Base-by-base conservation (phyloP, 768 basidiomycete species). In the Cyathus striatus region DNA sequence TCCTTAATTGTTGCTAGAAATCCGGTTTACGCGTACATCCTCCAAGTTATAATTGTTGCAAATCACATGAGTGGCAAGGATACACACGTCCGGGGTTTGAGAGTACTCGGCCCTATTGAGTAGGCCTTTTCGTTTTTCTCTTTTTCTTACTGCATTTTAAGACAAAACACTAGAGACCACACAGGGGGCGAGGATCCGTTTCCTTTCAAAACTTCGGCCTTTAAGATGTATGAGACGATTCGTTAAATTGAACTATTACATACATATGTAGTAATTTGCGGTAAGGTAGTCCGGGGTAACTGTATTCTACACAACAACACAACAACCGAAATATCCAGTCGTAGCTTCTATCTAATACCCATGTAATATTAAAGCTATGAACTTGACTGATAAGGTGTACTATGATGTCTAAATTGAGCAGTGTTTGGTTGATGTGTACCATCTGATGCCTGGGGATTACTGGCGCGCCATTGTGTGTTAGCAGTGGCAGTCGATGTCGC, bases 41-140 rank as follows among this genome's bases (percentile, higher is more conserved):
- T 99, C 2, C 92, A 98, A 60, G 73, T 98, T 33, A 84, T 94
- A 45, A 78, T 99, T 38, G 72, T 92, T 12, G 82, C 86, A 17
- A 99, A 98, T 58, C 93, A 98, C 58, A 86, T 96, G 84, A 97
- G 94, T 53, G 96, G 96, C 5, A 98, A 98, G 59, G 96, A 99
- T 63, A 98, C 96, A 6, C 96, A 99, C 65, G 89, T 99, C 14
- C 81, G 96, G 10, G 94, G 95, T 3, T 63, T 98, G 30, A 81
- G 75, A 25, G 75, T 97, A n/a, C 78, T 91, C 42, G 95, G 92
- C 0, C 88, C 91, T 2, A 62, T 81, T 5, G 86, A 86, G 94
- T 94, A 58, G 41, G 61, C 56, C 38, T 39, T 23, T n/a, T 14
- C 36, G 27, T 33, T 27, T 21, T 41, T 50, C 24, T 48, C 24